Evolutionary conservation across 192 early-diverging fungal genomes (phyloP).

Genomic region (Phycomyces nitens): DNA sequence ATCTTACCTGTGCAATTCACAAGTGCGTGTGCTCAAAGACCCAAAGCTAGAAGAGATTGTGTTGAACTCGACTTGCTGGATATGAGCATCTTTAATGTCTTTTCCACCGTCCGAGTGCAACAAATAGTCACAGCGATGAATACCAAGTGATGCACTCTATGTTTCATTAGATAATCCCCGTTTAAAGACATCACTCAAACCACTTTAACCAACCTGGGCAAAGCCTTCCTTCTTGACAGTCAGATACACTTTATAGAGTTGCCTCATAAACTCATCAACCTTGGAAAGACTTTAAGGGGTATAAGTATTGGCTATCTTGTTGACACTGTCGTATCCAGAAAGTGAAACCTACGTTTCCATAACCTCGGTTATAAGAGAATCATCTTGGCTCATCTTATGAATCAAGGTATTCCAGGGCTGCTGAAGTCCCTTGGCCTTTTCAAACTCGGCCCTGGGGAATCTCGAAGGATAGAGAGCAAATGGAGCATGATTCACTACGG

Average conservation of each 20-base stretch:
- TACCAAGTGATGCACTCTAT: slow-evolving; percentile 68
- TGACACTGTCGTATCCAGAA: neutral
- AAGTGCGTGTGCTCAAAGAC: slow-evolving; percentile 69
- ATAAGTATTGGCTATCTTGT: neutral
- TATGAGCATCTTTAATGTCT: slow-evolving; percentile 33
- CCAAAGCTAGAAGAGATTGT: slow-evolving; percentile 93
- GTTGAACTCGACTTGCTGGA: slow-evolving; percentile 96
- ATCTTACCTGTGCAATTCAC: slow-evolving; percentile 74
- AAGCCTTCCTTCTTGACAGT: slow-evolving; percentile 54
- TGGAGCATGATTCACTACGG: slow-evolving; percentile 74
- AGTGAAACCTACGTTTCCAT: slow-evolving; percentile 57
- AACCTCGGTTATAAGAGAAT: slow-evolving; percentile 66
- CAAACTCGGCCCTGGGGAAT: slow-evolving; percentile 70
- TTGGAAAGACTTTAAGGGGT: slow-evolving; percentile 51
- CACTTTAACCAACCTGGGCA: slow-evolving; percentile 45
- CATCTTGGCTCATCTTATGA: slow-evolving; percentile 72
- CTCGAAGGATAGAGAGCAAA: slow-evolving; percentile 83
- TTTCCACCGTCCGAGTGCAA: slow-evolving; percentile 59
- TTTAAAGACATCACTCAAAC: too few relatives aligned
- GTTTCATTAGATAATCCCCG: too few relatives aligned
- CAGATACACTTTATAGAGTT: slow-evolving; percentile 76
- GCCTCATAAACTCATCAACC: slow-evolving; percentile 81
- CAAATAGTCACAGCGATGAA: slow-evolving; percentile 93
- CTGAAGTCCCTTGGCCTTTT: slow-evolving; percentile 71
- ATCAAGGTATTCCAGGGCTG: slow-evolving; percentile 79